These are phyloP conservation scores for Parmelia sp. DNA, from an alignment of 495 filamentous ascomycete genomes.

Conservation along the genomic window DNA sequence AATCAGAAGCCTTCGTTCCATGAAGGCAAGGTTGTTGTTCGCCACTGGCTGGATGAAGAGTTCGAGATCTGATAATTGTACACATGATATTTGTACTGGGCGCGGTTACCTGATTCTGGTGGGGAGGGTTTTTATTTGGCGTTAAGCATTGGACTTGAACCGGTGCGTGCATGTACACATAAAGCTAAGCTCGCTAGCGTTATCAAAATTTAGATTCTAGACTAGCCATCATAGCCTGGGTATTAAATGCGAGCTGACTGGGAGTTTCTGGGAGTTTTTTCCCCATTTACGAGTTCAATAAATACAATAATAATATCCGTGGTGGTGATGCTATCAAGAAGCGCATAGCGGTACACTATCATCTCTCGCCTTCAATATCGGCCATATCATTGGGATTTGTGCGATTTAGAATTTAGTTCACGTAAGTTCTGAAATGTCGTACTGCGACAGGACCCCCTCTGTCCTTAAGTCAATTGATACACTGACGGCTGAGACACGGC, in stretches of 20 bases:
- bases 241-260: background rate
- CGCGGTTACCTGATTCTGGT: no score
- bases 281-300: no score
- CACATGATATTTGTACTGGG: no score
- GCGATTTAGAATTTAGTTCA: no score
- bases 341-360: background rate
- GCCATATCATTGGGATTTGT: no score
- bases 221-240: no score
- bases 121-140: background rate
- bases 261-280: no score
- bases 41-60: constrained; percentile 72
- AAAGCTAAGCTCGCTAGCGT: background rate
- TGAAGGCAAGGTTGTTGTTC: constrained; percentile 72
- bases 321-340: background rate
- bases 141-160: background rate
- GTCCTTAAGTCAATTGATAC: background rate
- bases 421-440: background rate
- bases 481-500: background rate
- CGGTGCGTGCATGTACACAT: background rate
- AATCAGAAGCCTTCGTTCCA: constrained; percentile 53
- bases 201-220: background rate
- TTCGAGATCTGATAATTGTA: constrained; percentile 55
- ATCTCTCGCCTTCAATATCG: no score
- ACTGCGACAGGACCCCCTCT: no score
- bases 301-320: no score